phyloP scores from a whole-genome alignment of 306 rosid genomes.

The Arachis hypogaea region DNA sequence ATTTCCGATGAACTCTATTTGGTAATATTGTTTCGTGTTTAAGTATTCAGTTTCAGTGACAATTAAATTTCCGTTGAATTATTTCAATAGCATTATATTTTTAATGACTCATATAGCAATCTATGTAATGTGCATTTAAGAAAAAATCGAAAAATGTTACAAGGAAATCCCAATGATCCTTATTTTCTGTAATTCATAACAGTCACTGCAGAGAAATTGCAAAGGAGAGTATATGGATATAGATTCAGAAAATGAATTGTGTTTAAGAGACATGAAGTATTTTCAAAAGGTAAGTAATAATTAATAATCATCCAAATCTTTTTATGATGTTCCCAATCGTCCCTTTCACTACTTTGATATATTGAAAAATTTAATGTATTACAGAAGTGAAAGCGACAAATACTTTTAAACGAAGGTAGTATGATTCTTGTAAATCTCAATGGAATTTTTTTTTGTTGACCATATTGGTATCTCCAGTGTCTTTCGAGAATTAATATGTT shows the following conservation, averaged over 20 bases:
- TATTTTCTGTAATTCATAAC: background rate
- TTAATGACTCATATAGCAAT: background rate
- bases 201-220: slow-evolving; percentile 60
- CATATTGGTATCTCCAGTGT: slow-evolving; percentile 41
- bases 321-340: background rate
- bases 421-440: too few species aligned
- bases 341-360: too few species aligned
- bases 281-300: slow-evolving; percentile 37
- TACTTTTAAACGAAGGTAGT: too few species aligned
- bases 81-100: background rate
- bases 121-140: background rate
- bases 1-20: slow-evolving; percentile 65
- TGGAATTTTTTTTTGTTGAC: background rate
- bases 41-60: background rate
- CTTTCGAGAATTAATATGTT: slow-evolving; percentile 27
- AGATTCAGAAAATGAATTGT: slow-evolving; percentile 45
- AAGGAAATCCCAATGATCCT: background rate
- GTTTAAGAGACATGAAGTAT: slow-evolving; percentile 41
- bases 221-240: slow-evolving; percentile 42
- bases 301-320: background rate
- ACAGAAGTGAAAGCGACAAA: too few species aligned
- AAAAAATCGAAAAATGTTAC: background rate
- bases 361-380: too few species aligned
- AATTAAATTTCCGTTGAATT: background rate
- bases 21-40: slow-evolving; percentile 34